These are phyloP conservation scores for Suhomyces chickasaworum DNA, from an alignment of 1,139 yeast species.

Conservation along the genomic window DNA sequence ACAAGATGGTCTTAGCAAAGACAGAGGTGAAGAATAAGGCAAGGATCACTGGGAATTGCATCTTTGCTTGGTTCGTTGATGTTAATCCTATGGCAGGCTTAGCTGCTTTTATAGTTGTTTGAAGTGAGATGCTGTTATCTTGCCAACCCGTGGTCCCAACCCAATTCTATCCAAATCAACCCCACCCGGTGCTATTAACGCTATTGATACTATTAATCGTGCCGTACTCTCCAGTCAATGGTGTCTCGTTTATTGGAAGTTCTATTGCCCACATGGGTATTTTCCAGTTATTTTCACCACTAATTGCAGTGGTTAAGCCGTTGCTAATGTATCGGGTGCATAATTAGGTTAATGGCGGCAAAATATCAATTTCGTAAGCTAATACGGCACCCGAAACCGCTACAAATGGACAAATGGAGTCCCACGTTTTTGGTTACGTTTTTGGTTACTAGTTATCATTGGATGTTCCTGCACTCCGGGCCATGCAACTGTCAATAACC, in stretches of 20 bases:
- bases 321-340: background rate
- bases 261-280: background rate
- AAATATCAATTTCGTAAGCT: background rate
- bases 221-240: background rate
- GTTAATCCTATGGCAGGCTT: background rate
- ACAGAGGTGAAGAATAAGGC: constrained; percentile 17
- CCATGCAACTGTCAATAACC: background rate
- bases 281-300: background rate
- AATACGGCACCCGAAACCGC: background rate
- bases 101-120: constrained; percentile 1
- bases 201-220: background rate
- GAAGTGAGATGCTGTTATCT: background rate
- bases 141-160: background rate
- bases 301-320: background rate
- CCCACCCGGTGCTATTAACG: background rate
- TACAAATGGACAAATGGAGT: background rate
- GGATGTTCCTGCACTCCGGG: background rate
- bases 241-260: background rate
- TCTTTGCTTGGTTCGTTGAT: constrained; percentile 1
- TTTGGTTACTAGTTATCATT: background rate
- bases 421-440: background rate
- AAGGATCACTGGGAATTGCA: constrained; percentile 18
- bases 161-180: background rate
- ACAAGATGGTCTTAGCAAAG: constrained; percentile 49
- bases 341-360: background rate